phyloP scores from a whole-genome alignment of 306 rosid species.

The Mimosa pudica region DNA sequence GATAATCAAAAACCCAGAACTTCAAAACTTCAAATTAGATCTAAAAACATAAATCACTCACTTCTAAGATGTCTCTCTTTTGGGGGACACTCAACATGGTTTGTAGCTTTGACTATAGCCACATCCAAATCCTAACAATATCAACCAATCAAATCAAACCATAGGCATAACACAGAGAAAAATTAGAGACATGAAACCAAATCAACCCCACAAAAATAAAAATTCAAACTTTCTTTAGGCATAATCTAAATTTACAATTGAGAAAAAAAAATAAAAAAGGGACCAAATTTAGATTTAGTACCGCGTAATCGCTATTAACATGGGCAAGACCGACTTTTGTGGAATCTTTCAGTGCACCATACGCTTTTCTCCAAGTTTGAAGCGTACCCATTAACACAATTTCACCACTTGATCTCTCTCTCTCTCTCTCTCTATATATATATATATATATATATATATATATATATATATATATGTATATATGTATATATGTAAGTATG shows the following conservation, averaged over 20 bases:
- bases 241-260: constrained; percentile 27
- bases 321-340: constrained; percentile 99
- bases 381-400: constrained; percentile 76
- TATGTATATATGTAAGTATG: too few species aligned
- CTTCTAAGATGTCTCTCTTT: constrained; percentile 95
- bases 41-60: constrained; percentile 49
- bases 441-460: too few species aligned
- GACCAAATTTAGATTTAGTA: constrained; percentile 14
- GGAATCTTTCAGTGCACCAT: constrained; percentile 90
- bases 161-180: constrained; percentile 31
- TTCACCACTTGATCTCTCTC: constrained; percentile 1
- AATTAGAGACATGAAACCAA: constrained; percentile 16
- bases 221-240: constrained; percentile 2
- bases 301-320: constrained; percentile 98
- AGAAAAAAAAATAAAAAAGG: too few species aligned
- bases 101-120: constrained; percentile 98
- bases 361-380: constrained; percentile 95
- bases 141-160: constrained; percentile 18
- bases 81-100: constrained; percentile 97
- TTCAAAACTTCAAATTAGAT: constrained; percentile 40
- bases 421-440: background rate
- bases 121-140: constrained; percentile 96
- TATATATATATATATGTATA: too few species aligned
- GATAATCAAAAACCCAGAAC: constrained; percentile 21
- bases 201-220: too few species aligned